Evolutionary conservation across 2,329 filamentous ascomycete species (phyloP).

Genomic region (Aspergillus sojae): DNA sequence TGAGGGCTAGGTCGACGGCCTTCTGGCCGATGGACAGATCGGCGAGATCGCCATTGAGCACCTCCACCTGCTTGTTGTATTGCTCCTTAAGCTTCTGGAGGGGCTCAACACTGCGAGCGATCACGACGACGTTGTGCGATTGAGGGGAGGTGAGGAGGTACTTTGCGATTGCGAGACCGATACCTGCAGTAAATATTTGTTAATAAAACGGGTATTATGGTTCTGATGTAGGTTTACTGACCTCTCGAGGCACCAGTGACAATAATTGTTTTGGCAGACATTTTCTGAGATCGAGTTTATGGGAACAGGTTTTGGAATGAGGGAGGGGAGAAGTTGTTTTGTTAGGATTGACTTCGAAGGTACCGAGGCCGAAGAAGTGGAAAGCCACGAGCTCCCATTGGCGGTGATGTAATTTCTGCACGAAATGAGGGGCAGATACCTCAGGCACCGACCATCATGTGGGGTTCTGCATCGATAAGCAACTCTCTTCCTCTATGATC

Average conservation of each 20-base stretch:
- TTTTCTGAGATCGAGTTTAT: neutral
- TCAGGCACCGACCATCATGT: neutral
- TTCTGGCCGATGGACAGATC: conserved; percentile 59
- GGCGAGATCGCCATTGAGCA: conserved; percentile 60
- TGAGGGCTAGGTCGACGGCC: conserved; percentile 66
- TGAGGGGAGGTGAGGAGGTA: conserved; percentile 57
- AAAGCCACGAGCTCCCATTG: neutral
- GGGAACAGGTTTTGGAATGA: neutral
- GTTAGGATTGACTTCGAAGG: neutral
- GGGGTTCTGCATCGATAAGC: neutral
- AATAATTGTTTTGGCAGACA: conserved; percentile 2
- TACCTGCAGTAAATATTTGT: conserved; percentile 45
- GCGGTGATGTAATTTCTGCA: conserved; percentile 16
- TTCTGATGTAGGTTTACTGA: neutral
- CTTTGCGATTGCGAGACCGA: conserved; percentile 63
- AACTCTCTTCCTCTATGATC: neutral
- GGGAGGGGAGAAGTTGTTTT: neutral
- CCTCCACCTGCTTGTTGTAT: conserved; percentile 57
- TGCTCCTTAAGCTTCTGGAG: conserved; percentile 57
- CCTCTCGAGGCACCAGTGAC: conserved; percentile 10
- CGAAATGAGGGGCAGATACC: neutral
- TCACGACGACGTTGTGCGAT: conserved; percentile 59
- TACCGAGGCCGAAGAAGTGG: neutral
- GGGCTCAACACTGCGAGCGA: conserved; percentile 59
- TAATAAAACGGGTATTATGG: neutral